These are phyloP conservation scores for Fusarium longipes DNA, from an alignment of 2,329 filamentous ascomycete species.

Conservation along the genomic window DNA sequence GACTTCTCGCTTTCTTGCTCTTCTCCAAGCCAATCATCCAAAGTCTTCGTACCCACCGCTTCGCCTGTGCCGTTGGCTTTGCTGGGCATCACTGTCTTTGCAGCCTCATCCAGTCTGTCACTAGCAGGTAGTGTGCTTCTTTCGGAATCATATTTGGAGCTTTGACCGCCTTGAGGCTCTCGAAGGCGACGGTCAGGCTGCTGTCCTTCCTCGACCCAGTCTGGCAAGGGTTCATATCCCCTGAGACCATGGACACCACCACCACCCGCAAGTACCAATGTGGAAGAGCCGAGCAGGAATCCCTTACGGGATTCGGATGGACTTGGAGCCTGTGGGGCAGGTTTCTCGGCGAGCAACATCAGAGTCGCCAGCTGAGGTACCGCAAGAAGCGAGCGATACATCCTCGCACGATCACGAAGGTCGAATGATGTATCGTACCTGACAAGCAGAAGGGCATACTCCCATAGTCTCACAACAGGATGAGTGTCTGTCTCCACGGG, in stretches of 20 bases:
- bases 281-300: constrained; percentile 84
- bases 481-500: constrained; percentile 59
- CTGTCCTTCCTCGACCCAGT: constrained; percentile 83
- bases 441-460: constrained; percentile 84
- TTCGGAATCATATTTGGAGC: constrained; percentile 49
- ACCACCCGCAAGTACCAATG: constrained; percentile 83
- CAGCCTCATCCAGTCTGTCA: constrained; percentile 71
- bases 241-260: constrained; percentile 77
- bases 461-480: constrained; percentile 81
- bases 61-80: constrained; percentile 66
- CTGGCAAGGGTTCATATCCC: constrained; percentile 83
- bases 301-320: constrained; percentile 86
- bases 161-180: constrained; percentile 62
- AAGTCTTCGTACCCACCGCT: constrained; percentile 73
- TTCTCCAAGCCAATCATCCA: constrained; percentile 94
- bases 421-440: constrained; percentile 97
- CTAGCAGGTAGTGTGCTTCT: constrained; percentile 65
- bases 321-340: constrained; percentile 88
- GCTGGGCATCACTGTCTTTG: constrained; percentile 51
- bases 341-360: constrained; percentile 92
- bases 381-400: constrained; percentile 86
- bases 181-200: constrained; percentile 83
- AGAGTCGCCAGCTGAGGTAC: constrained; percentile 89
- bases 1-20: constrained; percentile 68
- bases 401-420: constrained; percentile 87